Evolutionary conservation across 345 rosid species (phyloP), one percentile per base, ranked within the genome.

Genomic region (Aquilaria malaccensis): DNA sequence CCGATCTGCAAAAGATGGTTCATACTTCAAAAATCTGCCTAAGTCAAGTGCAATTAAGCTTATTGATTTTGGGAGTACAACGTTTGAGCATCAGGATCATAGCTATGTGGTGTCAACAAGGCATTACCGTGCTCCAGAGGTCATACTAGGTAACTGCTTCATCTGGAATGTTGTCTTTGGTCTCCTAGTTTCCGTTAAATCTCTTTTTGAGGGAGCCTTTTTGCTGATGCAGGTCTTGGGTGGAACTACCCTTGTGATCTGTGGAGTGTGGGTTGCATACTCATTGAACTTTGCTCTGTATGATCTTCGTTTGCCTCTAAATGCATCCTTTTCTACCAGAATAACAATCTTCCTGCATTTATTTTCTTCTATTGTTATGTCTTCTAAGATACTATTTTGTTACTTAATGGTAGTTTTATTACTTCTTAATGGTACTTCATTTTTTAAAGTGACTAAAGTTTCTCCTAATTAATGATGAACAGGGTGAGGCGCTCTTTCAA

Each of bases 401-500:
- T 37, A 37, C 43, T 37, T 33, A 32, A 22, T 22, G 22, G 22
- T 22, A 22, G 22, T 37, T 37, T 37, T 37, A 9, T 2, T 37
- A 37, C 43, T 37, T 37, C 43, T 2, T 33, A 64, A 5, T 10
- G 57, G 56, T 73, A 3, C 59, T 60, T 45, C 46, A 0, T 49
- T 29, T 62, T 22, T 15, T 1, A 4, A 41, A 37, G 57, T 1
- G 65, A 37, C 50, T 15, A 11, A 3, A 12, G 7, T 13, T n/a
- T 29, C 48, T 58, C 33, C 10, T 37, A 46, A 2, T 22, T 22
- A 10, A 62, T 60, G 12, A 13, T 76, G 51, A 66, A 11, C 66
- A 88, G 96, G 96, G 96, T 52, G 92, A 83, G 74, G 96, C 96
- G 10, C 83, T 88, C 30, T 85, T 85, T 59, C 89, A 88, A 70